phyloP scores from a whole-genome alignment of 2,329 filamentous ascomycete species.

The Tricladium varicosporioides region DNA sequence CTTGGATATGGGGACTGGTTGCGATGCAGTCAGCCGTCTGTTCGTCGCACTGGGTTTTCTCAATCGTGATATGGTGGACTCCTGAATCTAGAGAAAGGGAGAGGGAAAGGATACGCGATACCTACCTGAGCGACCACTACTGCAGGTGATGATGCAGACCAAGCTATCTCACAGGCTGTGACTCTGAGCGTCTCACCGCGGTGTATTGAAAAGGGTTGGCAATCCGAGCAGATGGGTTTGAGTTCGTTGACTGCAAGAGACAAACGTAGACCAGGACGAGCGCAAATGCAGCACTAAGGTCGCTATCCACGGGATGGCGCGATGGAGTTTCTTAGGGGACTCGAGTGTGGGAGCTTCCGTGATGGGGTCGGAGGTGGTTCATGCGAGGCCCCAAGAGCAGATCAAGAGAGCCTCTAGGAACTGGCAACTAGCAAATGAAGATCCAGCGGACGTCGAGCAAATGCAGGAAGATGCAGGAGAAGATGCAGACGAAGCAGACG shows the following conservation, averaged over 20 bases:
- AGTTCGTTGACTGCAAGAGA: not conserved
- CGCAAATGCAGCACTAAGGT: not conserved
- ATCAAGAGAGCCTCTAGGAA: not conserved
- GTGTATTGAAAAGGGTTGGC: no score
- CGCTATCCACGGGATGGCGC: not conserved
- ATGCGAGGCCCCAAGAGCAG: not conserved
- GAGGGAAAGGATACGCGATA: not conserved
- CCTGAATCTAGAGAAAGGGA: not conserved
- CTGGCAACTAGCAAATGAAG: no score
- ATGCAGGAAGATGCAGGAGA: no score
- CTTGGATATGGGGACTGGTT: not conserved
- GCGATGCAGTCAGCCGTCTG: constrained; percentile 5
- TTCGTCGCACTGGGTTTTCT: not conserved
- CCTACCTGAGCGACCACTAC: constrained; percentile 1
- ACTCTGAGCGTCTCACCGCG: no score
- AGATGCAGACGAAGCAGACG: no score
- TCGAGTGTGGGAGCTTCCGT: not conserved
- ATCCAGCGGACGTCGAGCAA: no score
- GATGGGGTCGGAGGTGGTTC: not conserved
- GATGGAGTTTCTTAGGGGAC: not conserved
- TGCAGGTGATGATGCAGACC: constrained; percentile 8
- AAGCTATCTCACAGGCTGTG: not conserved
- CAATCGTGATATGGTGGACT: not conserved
- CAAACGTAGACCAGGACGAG: not conserved
- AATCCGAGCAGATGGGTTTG: not conserved